Base-by-base conservation (phyloP, 805 yeast species). In the Nakazawaea holstii region DNA sequence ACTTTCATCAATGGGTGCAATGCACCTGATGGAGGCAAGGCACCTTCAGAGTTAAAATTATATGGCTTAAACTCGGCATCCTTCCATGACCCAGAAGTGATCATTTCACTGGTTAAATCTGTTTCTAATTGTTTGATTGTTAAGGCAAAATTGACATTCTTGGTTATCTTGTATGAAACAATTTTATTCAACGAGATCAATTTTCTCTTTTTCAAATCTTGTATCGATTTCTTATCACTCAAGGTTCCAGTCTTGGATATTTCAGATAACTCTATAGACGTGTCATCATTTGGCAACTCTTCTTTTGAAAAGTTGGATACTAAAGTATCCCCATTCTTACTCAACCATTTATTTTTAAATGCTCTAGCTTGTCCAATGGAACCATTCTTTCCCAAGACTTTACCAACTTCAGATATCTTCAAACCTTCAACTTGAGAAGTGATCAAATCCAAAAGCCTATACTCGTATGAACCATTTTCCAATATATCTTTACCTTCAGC, bases 331-430 rank as follows among this genome's bases (percentile, higher is more conserved):
- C 92, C 95, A 50, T 84, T 87, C 65, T 95, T 94, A 53, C 78
- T 70, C 59, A 94, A 83, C 99, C 99, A 94, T 37, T 95, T 95
- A 66, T 91, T 91, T 68, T 90, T 92, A 78, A 94, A 95, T 14
- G 98, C 99, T 60, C 91, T 83, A 57, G 95, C 96, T 71, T 94
- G 99, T 53, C 99, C 99, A 54, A 92, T 76, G 57, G 84, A 83
- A 53, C 97, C 98, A 50, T 80, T 80, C 45, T 80, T 71, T 48
- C 97, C 97, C 68, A 92, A 72, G 54, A 84, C 77, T 48, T 81
- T 63, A 41, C 69, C 69, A 46, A 86, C 87, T 46, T 92, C 97
- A 24, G 85, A 64, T 57, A 94, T 82, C 61, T 86, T 87, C 58
- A 94, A 74, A 33, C 92, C 90, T 49, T 86, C 95, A 43, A 91